phyloP scores from a whole-genome alignment of 163 green algal species.

The Scenedesmus sp. region DNA sequence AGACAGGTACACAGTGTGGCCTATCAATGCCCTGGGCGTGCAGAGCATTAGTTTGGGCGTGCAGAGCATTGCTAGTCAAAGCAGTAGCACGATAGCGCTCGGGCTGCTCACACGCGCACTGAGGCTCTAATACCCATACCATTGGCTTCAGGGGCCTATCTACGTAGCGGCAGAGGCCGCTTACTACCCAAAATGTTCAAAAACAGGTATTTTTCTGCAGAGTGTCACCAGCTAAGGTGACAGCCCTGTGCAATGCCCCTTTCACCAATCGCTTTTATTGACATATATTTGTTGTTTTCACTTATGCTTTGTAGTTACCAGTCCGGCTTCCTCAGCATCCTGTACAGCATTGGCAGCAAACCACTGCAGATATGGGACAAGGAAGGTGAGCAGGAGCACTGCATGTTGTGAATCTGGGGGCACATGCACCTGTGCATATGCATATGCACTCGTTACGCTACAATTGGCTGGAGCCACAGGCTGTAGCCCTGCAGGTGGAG shows the following conservation, averaged over 20 bases:
- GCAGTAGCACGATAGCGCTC: background rate
- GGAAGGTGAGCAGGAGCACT: conserved; percentile 73
- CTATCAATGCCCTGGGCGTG: background rate
- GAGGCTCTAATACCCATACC: background rate
- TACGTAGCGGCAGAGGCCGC: background rate
- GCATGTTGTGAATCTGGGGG: no score
- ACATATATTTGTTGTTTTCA: background rate
- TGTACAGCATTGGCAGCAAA: conserved; percentile 97
- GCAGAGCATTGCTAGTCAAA: background rate
- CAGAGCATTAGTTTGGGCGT: background rate
- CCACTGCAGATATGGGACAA: conserved; percentile 96
- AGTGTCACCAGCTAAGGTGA: background rate
- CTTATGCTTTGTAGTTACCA: conserved; percentile 84
- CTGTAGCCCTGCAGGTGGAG: no score
- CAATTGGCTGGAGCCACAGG: no score
- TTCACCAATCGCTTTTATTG: background rate
- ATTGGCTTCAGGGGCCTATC: background rate
- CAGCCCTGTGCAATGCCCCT: background rate
- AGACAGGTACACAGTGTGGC: background rate
- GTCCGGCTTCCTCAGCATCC: conserved; percentile 92
- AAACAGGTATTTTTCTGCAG: conserved; percentile 45
- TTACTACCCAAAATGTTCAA: conserved; percentile 3
- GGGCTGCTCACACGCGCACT: background rate
- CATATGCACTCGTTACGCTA: no score
- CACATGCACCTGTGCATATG: no score